A percentile compares a stretch with the other conserved stretches of the same genome.
These are phyloP conservation scores for Malassezia vespertilionis DNA, from an alignment of 1,284 basidiomycete species.

Conservation along the genomic window DNA sequence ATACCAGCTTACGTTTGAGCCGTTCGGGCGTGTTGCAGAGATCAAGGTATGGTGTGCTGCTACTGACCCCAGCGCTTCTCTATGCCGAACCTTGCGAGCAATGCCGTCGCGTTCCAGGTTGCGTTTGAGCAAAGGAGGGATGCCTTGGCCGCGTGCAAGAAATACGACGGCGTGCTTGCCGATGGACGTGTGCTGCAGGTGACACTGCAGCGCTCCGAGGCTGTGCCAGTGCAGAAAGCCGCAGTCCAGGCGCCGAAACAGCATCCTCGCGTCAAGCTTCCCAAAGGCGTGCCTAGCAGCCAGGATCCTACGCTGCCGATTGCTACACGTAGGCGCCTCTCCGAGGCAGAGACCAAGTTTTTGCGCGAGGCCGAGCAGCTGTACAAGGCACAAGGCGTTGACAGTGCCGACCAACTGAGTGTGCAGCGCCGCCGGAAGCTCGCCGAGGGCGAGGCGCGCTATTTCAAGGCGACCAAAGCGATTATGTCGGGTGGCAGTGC, in stretches of 20 bases:
- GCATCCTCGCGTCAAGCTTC: background rate
- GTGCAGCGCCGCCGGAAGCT: no score
- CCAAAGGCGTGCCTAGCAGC: background rate
- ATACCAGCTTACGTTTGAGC: constrained; percentile 30
- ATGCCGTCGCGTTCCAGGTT: constrained; percentile 36
- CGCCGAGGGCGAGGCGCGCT: background rate
- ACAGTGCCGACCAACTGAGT: no score
- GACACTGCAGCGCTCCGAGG: constrained; percentile 7
- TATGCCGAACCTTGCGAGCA: constrained; percentile 24
- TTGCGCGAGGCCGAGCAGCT: constrained; percentile 12
- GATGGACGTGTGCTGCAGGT: constrained; percentile 41
- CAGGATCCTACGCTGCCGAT: constrained; percentile 10
- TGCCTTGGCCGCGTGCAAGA: constrained; percentile 29
- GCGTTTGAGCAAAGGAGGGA: constrained; percentile 28
- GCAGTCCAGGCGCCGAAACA: background rate
- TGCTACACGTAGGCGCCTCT: constrained; percentile 9
- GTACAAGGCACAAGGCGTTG: no score
- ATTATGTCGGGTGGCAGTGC: no score
- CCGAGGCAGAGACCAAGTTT: constrained; percentile 16
- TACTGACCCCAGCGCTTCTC: background rate
- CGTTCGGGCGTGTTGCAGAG: constrained; percentile 31
- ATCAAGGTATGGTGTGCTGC: constrained; percentile 12
- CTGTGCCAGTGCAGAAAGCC: background rate
- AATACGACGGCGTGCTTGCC: constrained; percentile 40
- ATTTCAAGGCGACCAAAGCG: background rate